Base-by-base conservation (phyloP, 257 asterid genomes). In the Agastache rugosa region DNA sequence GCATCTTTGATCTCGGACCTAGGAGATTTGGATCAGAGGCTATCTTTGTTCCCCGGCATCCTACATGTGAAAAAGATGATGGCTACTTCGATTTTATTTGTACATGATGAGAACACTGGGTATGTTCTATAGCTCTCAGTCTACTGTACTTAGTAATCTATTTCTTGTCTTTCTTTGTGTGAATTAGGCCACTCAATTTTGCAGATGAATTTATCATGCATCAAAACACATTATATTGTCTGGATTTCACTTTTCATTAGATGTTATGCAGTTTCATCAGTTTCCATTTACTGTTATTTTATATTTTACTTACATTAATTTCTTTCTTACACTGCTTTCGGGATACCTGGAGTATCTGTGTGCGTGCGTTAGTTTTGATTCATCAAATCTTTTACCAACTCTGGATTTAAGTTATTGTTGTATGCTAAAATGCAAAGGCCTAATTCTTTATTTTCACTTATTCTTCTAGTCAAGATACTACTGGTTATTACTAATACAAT, bases 21-120 rank as follows among this genome's bases (percentile, higher is more conserved):
- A 86, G 93, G 69, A 86, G 86, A 79, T 94, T 85, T 74, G 99
- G 99, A 67, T 94, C 99, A 9, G 99, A 94, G 85, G 97, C 97
- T 56, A 56, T 94, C 35, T 92, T 92, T 75, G 92, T 94, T 74
- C 97, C 96, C 3, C 84, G 87, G 34, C 79, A 82, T 77, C 85
- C 93, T 15, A 56, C 81, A 42, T 81, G 92, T 83, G 99, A 92
- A 79, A 97, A 94, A 86, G 99, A 94, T 16, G 96, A 90, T 81
- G 99, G 99, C 77, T 92, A 92, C 91, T 85, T 94, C n/a, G 87
- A 90, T 94, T 76, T 89, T 87, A 92, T 94, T 94, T 51, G 88
- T 65, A 22, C 96, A 92, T 69, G 93, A 94, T 75, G 99, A 90
- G 84, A 85, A 76, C 62, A 89, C 96, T 0, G 97, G 96, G 97